Base-by-base conservation (phyloP, 768 basidiomycete species). In the Vararia minispora region DNA sequence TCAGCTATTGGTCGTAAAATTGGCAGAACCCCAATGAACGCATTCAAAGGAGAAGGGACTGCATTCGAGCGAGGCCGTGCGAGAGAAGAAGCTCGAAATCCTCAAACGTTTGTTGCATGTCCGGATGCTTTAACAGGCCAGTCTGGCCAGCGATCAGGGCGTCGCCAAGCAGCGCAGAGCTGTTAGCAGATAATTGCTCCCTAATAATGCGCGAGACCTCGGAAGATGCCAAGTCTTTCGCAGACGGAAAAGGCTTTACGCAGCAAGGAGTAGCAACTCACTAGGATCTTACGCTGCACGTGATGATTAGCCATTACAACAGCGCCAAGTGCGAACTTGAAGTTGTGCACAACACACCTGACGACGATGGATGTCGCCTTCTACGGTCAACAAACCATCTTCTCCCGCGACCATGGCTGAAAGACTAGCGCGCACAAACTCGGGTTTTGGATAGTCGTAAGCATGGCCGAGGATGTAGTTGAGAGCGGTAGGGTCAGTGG, bases 361-460 rank as follows among this genome's bases (percentile, higher is more conserved):
- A 52, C 68, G 62, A 28, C 59, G 62, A 49, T 81, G 79, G 26
- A 60, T 60, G 1, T 71, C 68, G 14, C 77, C 77, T 44, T 77
- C 72, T 1, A 64, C 65, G 10, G 65, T 68, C 28, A 76, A 55
- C 13, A 74, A 46, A 5, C 72, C 67, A 10, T 74, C 64, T 21
- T 58, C 53, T 2, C 75, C 71, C 0, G 62, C 67, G 20, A 61
- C 64, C 71, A 74, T 74, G 27, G 60, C 59, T 0, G 70, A 68
- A 16, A 74, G 59, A 40, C 55, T 63, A 28, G 74, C 70, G 11
- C 65, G 55, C 12, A 76, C 61, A 43, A 74, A 73, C 41, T 72
- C 66, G 2, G 77, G 76, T 54, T 82, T 81, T 21, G 71, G 75
- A 48, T 72, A 76, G 40, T 70, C 61, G 43, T 77, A 72, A 0